Conservation (phyloP, 176 grass and related monocot species). For the Avena insularis region DNA sequence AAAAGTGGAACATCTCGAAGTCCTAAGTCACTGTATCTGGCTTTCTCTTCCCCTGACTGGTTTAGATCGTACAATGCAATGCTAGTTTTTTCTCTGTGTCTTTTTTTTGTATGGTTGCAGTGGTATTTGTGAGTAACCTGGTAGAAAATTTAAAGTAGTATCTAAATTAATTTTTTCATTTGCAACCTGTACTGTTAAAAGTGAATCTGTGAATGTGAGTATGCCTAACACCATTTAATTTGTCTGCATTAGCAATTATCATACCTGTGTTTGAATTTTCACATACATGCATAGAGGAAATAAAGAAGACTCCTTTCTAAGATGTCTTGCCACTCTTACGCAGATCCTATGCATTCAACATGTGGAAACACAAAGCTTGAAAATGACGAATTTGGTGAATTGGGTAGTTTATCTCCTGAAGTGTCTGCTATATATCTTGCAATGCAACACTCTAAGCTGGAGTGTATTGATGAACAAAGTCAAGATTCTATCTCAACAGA, state of each 20-base stretch:
- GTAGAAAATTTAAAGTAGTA: background rate
- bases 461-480: conserved; percentile 86
- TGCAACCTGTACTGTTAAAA: background rate
- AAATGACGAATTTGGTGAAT: conserved; percentile 70
- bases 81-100: background rate
- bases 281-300: background rate
- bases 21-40: background rate
- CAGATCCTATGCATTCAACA: conserved; percentile 41
- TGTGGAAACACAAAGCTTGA: conserved; percentile 43
- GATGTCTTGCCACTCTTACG: conserved; percentile 8
- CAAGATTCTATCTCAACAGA: conserved; percentile 78
- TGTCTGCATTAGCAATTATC: background rate
- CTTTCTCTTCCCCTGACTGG: conserved; percentile 9
- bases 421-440: conserved; percentile 76
- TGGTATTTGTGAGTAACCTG: background rate
- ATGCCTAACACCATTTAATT: background rate
- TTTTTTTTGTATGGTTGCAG: background rate
- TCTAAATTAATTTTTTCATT: background rate
- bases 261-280: conserved; percentile 21
- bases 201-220: background rate
- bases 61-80: background rate
- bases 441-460: conserved; percentile 79
- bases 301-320: conserved; percentile 4
- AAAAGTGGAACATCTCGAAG: background rate
- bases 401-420: conserved; percentile 86